phyloP scores from a whole-genome alignment of 1,284 basidiomycete genomes.

The Ceratobasidium theobromae region DNA sequence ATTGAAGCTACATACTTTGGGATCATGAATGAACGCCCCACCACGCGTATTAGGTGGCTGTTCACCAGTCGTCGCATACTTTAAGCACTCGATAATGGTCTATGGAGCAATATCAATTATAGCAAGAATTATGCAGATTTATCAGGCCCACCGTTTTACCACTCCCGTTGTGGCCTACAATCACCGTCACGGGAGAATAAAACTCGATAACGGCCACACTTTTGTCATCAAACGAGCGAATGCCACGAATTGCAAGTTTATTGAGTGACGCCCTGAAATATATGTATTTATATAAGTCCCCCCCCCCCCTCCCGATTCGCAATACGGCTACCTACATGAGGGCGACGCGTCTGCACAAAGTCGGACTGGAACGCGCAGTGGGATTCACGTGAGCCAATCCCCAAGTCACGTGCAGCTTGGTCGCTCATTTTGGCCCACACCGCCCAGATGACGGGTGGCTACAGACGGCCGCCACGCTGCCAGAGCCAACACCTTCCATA shows the following conservation, averaged over 20 bases:
- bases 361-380: slow-evolving; percentile 11
- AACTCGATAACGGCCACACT: slow-evolving; percentile 94
- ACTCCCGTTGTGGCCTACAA: slow-evolving; percentile 97
- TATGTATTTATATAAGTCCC: neutral
- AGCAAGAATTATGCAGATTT: neutral
- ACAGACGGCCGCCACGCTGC: neutral
- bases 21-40: slow-evolving; percentile 97
- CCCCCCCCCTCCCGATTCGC: neutral
- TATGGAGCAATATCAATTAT: slow-evolving; percentile 37
- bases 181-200: slow-evolving; percentile 96
- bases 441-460: neutral
- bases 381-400: slow-evolving; percentile 16
- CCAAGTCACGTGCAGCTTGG: slow-evolving; percentile 4
- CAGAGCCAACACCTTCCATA: neutral
- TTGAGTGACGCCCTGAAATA: slow-evolving; percentile 74
- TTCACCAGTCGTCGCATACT: slow-evolving; percentile 98
- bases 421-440: slow-evolving; percentile 19
- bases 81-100: slow-evolving; percentile 98
- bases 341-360: slow-evolving; percentile 11
- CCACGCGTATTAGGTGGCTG: slow-evolving; percentile 97
- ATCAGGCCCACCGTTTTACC: slow-evolving; percentile 83
- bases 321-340: slow-evolving; percentile 14
- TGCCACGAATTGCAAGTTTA: slow-evolving; percentile 85
- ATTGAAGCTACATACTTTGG: slow-evolving; percentile 54
- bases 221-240: slow-evolving; percentile 88